phyloP scores from a whole-genome alignment of 352 stramenopile genomes.

The Globisporangium acanthophoron region DNA sequence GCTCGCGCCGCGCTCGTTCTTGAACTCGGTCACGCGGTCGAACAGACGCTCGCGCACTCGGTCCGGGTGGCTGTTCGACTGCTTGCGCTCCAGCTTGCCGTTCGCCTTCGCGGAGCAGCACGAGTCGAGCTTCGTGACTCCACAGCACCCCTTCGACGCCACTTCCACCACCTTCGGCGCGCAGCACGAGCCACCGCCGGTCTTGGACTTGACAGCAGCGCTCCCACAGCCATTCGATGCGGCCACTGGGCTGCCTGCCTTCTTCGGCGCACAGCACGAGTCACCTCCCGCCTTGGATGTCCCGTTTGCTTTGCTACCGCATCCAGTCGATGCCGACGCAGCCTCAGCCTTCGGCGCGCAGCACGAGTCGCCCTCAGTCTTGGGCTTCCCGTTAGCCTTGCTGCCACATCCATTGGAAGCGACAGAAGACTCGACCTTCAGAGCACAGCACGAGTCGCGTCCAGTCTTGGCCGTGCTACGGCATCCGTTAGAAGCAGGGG shows the following conservation, averaged over 20 bases:
- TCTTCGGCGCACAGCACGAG: constrained; percentile 5
- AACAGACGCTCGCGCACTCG: constrained; percentile 25
- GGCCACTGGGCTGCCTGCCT: background rate
- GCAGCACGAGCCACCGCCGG: background rate
- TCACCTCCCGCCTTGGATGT: background rate
- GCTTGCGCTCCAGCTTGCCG: background rate
- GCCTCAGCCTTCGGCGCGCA: background rate
- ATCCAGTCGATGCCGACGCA: background rate
- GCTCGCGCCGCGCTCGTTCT: constrained; percentile 17
- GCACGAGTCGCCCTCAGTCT: background rate
- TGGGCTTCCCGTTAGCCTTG: too few species aligned
- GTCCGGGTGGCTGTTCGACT: constrained; percentile 7
- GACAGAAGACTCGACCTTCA: too few species aligned
- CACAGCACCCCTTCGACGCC: constrained; percentile 1
- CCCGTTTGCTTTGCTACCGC: background rate
- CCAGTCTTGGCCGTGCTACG: background rate
- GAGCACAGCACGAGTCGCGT: constrained; percentile 1
- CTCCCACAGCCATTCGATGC: background rate
- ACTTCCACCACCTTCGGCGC: background rate
- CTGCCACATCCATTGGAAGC: too few species aligned
- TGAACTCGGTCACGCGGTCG: constrained; percentile 35
- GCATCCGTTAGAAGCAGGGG: background rate
- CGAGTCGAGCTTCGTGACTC: background rate
- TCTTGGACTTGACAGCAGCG: background rate
- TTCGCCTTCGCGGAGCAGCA: constrained; percentile 2